Evolutionary conservation across 208 protist species (phyloP), one percentile per base, ranked within the genome.

Genomic region (Entamoeba invadens): DNA sequence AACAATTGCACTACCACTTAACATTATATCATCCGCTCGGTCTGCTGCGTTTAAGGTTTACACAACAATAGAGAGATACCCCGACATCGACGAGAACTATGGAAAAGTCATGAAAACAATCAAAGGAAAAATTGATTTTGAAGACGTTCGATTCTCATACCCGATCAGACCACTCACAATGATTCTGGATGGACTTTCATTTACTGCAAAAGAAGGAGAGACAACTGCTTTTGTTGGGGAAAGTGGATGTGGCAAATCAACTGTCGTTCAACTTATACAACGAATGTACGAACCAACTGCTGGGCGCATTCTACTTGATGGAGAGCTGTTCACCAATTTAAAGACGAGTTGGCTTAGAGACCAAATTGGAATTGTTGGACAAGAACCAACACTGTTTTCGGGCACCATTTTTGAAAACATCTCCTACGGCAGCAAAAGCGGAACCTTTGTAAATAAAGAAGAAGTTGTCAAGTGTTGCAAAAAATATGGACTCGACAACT

Each of bases 371-470:
- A 6, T 99, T 44, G 97, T 99, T 44, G 97, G 97, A 38, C 98
- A 99, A 95, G 98, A 99, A 95, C 97, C 97, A 25, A 96, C 98
- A 35, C 96, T 99, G 12, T 99, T 99, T 95, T 97, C 98, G 94
- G 97, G 97, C 92, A 98, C 97, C 3, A 96, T 99, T 57, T 94
- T 95, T 45, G 97, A 98, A 95, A 99, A 99, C 96, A 98, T 99
- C 46, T 4, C 25, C 6, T 38, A n/a, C 8, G n/a, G 21, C 4
- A 44, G 68, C 10, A 5, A 91, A 12, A 31, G 50, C 42, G 10
- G 18, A 91, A 42, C 5, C 10, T 6, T 44, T 14, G 21, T 14
- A 5, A 42, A 35, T 14, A 6, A 38, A 91, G 4, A 42, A 14
- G 42, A 4, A 38, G 10, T 91, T 5, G 35, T 96, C 95, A 51